Conservation (phyloP, 805 yeast species). For the Suhomyces prunicola region DNA sequence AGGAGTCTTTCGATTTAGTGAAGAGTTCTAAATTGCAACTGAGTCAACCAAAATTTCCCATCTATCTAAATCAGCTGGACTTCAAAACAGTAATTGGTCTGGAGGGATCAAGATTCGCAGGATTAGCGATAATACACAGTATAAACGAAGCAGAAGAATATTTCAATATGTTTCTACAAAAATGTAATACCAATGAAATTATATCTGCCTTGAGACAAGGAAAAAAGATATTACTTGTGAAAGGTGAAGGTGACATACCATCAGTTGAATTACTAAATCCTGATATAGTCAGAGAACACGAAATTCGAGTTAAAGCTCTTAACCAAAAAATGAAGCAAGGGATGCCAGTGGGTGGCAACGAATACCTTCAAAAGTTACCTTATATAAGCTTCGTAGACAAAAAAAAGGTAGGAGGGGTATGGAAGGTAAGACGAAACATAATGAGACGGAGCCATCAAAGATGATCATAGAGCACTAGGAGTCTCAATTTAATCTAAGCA, state of each 20-base stretch:
- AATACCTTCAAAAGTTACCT: conserved; percentile 10
- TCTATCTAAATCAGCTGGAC: conserved; percentile 17
- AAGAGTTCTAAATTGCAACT: background rate
- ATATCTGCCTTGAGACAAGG: conserved; percentile 8
- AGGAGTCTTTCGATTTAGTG: conserved; percentile 11
- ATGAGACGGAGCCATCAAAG: conserved; percentile 28
- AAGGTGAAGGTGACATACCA: conserved; percentile 70
- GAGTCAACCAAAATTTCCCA: conserved; percentile 7
- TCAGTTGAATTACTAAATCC: conserved; percentile 47
- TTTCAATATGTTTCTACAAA: conserved; percentile 60
- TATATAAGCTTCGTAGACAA: conserved; percentile 26
- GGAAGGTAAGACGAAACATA: conserved; percentile 58
- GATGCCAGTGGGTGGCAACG: conserved; percentile 1
- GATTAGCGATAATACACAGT: conserved; percentile 67
- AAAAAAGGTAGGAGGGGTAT: conserved; percentile 50
- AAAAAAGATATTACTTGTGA: conserved; percentile 43
- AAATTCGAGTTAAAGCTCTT: conserved; percentile 15
- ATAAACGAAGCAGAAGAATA: conserved; percentile 37
- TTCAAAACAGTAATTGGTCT: conserved; percentile 5
- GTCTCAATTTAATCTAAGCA: background rate
- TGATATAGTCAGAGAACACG: conserved; percentile 18
- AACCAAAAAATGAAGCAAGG: conserved; percentile 5
- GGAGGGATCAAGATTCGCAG: conserved; percentile 30
- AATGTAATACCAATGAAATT: conserved; percentile 14
- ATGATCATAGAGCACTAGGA: background rate